These are phyloP conservation scores for Hypoxylon sp. DNA, from an alignment of 2,329 filamentous ascomycete species.

Conservation along the genomic window DNA sequence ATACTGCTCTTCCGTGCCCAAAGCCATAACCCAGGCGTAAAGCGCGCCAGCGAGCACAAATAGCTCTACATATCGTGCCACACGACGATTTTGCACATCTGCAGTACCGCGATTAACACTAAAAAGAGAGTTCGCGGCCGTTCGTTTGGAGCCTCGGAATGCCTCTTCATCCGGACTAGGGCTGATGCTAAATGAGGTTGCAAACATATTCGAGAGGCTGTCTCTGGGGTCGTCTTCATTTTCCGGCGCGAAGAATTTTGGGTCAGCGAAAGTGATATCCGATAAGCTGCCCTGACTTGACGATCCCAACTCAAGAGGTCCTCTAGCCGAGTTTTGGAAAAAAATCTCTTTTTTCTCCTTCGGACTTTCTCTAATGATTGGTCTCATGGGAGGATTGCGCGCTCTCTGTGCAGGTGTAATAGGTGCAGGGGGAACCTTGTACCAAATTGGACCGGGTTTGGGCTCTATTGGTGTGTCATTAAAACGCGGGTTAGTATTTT, in stretches of 20 bases:
- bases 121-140: slow-evolving; percentile 15
- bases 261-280: slow-evolving; percentile 47
- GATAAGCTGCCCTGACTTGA: slow-evolving; percentile 36
- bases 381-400: slow-evolving; percentile 72
- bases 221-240: slow-evolving; percentile 54
- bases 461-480: slow-evolving; percentile 62
- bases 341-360: slow-evolving; percentile 65
- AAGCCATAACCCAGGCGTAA: slow-evolving; percentile 49
- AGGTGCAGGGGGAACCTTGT: slow-evolving; percentile 78
- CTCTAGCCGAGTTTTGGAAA: slow-evolving; percentile 57
- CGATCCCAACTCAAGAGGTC: slow-evolving; percentile 47
- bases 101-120: neutral
- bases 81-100: slow-evolving; percentile 42
- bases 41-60: slow-evolving; percentile 49
- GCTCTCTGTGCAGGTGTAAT: slow-evolving; percentile 74
- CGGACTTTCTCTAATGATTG: slow-evolving; percentile 64
- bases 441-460: slow-evolving; percentile 73
- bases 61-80: slow-evolving; percentile 49
- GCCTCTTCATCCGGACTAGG: slow-evolving; percentile 50
- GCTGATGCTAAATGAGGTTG: slow-evolving; percentile 54
- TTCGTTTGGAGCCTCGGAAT: slow-evolving; percentile 22
- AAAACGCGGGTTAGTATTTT: slow-evolving; percentile 62
- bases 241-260: slow-evolving; percentile 53
- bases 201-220: slow-evolving; percentile 54
- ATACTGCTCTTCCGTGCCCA: slow-evolving; percentile 50